Conservation (phyloP, 371 early-diverging fungal species). For the Mucor velutinosus region DNA sequence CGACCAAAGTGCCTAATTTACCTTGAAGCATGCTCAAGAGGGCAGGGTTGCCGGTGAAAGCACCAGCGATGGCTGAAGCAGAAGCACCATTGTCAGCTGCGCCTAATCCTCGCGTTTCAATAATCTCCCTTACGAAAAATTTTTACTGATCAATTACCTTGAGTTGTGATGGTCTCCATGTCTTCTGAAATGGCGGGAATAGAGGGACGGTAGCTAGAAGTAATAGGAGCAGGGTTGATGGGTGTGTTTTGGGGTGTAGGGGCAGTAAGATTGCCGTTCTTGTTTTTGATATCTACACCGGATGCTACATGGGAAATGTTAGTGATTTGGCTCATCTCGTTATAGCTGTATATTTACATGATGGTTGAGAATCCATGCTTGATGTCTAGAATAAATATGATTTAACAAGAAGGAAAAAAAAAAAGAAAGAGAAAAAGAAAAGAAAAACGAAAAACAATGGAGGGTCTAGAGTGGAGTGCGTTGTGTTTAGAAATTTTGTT, state of each 20-base stretch:
- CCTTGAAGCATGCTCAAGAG: constrained; percentile 68
- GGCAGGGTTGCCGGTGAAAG: constrained; percentile 50
- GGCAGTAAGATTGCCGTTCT: constrained; percentile 52
- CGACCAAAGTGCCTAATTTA: constrained; percentile 75
- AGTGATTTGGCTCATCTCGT: not conserved
- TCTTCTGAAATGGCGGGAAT: constrained; percentile 51
- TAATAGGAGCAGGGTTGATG: constrained; percentile 66
- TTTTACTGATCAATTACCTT: constrained; percentile 13
- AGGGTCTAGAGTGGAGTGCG: too few species aligned
- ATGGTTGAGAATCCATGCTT: constrained; percentile 13
- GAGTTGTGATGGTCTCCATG: constrained; percentile 43
- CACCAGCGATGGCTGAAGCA: constrained; percentile 31
- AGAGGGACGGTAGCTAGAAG: constrained; percentile 52
- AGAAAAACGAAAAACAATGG: not conserved
- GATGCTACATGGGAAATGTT: constrained; percentile 5
- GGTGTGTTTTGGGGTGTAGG: constrained; percentile 82
- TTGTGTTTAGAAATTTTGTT: not conserved
- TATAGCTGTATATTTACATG: constrained; percentile 4
- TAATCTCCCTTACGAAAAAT: not conserved
- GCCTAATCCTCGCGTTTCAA: constrained; percentile 9
- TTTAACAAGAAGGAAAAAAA: not conserved
- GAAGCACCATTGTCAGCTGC: constrained; percentile 21
- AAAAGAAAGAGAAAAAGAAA: constrained; percentile 1
- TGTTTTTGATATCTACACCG: constrained; percentile 45
- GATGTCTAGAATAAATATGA: not conserved